These are phyloP conservation scores for Globisporangium abappressorium DNA, from an alignment of 352 stramenopile genomes.

Conservation along the genomic window DNA sequence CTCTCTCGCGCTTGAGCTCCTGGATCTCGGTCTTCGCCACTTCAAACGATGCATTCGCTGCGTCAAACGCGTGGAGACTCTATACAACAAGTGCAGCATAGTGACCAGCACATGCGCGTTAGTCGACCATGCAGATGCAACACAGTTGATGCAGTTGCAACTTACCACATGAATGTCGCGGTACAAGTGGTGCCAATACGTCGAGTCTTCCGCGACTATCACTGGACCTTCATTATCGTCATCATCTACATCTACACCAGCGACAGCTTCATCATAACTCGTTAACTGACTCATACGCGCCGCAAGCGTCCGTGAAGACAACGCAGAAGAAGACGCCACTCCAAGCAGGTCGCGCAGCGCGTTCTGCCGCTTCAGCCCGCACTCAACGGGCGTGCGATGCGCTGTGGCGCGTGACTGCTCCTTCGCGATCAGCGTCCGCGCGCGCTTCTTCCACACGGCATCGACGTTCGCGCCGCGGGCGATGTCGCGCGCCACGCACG, in stretches of 20 bases:
- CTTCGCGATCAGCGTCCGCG: constrained; percentile 24
- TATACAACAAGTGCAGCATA: constrained; percentile 16
- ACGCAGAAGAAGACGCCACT: neutral
- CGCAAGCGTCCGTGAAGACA: neutral
- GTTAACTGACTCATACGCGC: constrained; percentile 1
- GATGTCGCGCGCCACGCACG: constrained; percentile 28
- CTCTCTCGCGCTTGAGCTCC: constrained; percentile 44
- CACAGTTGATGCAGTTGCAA: neutral
- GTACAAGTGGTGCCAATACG: constrained; percentile 59
- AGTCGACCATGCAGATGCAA: neutral
- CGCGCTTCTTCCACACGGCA: constrained; percentile 37
- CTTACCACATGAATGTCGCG: constrained; percentile 48
- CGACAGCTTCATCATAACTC: neutral
- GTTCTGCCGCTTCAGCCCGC: constrained; percentile 30
- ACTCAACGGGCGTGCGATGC: constrained; percentile 15
- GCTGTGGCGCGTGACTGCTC: constrained; percentile 20
- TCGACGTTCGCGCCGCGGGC: constrained; percentile 34
- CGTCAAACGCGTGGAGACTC: constrained; percentile 30
- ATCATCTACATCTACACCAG: neutral
- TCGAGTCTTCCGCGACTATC: constrained; percentile 14
- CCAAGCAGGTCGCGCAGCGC: constrained; percentile 29
- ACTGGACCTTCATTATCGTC: neutral
- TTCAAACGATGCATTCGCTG: constrained; percentile 35
- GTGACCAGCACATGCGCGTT: neutral
- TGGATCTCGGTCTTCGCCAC: constrained; percentile 35